These are phyloP conservation scores for Sporothrix luriei DNA, from an alignment of 2,329 filamentous ascomycete species.

Conservation along the genomic window DNA sequence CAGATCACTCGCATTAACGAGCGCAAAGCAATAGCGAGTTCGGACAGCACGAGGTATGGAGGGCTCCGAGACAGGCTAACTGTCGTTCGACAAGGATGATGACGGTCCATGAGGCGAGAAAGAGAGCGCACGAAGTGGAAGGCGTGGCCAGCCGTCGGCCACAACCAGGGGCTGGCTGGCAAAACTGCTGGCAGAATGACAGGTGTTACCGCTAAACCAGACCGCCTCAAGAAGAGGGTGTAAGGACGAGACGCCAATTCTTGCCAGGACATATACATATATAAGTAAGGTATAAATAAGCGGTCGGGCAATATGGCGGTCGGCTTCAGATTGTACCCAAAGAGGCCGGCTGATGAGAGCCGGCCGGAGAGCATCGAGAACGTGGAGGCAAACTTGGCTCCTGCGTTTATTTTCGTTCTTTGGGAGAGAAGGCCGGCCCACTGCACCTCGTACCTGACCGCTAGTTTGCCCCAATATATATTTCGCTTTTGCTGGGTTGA, in stretches of 20 bases:
- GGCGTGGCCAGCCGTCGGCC: not conserved
- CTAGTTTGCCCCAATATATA: constrained; percentile 27
- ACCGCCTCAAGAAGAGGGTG: constrained; percentile 27
- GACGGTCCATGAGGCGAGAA: not conserved
- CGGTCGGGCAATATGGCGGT: constrained; percentile 14
- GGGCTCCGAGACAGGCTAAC: constrained; percentile 9
- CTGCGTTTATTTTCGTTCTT: not conserved
- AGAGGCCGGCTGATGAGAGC: not conserved
- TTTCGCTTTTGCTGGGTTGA: not conserved
- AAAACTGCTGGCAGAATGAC: constrained; percentile 24
- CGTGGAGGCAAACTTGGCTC: not conserved
- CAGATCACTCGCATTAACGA: constrained; percentile 19
- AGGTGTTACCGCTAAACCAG: constrained; percentile 30
- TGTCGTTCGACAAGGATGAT: constrained; percentile 11
- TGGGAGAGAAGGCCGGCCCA: not conserved
- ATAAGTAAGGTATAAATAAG: constrained; percentile 19
- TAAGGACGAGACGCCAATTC: constrained; percentile 10
- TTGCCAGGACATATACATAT: not conserved
- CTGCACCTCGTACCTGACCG: constrained; percentile 25
- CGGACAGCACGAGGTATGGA: too few relatives aligned
- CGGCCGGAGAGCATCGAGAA: not conserved
- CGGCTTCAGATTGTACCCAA: not conserved
- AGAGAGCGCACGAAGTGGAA: not conserved
- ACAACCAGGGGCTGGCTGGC: constrained; percentile 11
- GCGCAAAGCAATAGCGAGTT: too few relatives aligned